Evolutionary conservation across 2,329 filamentous ascomycete species (phyloP), one percentile per base, ranked within the genome.

Genomic region (Monilinia laxa): DNA sequence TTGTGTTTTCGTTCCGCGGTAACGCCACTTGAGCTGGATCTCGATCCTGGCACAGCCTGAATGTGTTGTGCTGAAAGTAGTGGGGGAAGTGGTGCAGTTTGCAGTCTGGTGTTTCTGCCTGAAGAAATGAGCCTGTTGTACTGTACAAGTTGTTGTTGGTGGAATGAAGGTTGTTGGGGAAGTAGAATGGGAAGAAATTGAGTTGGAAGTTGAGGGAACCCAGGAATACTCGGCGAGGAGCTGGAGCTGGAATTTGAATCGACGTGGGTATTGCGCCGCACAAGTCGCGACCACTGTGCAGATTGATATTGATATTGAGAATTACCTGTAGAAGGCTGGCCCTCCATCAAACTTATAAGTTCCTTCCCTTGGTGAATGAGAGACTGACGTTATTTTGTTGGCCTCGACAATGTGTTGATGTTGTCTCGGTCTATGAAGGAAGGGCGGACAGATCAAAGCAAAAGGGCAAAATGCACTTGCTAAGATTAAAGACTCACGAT

Each of bases 41-140:
- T 80, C 57, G 67, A 70, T 52, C 73, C 73, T 68, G 84, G 79
- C 71, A 82, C 80, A 73, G 83, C 81, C 77, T 87, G 84, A 71
- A 84, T 81, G 75, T 83, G 81, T 69, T 85, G 82, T 66, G 84
- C 79, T 64, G 85, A 85, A 70, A 87, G 77, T 68, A 84, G 78
- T 62, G 85, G 82, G 68, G 84, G 81, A 68, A 86, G 81, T 67
- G 85, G 83, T 69, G 82, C 78, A 68, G 83, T 81, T 74, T 86
- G 85, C 68, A 87, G 77, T 73, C 84, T 83, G 72, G 83, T 83
- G 18, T 66, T 68, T 68, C 73, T 71, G 40, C 78, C 78, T 69
- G 85, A 82, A 64, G 85, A 84, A 71, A 89, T 82, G 75, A 89
- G 84, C 74, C 84, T 85, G 77, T 88, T 89, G 81, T 89, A 89